Base-by-base conservation (phyloP, 345 rosid genomes). In the Rubroshorea leprosula region DNA sequence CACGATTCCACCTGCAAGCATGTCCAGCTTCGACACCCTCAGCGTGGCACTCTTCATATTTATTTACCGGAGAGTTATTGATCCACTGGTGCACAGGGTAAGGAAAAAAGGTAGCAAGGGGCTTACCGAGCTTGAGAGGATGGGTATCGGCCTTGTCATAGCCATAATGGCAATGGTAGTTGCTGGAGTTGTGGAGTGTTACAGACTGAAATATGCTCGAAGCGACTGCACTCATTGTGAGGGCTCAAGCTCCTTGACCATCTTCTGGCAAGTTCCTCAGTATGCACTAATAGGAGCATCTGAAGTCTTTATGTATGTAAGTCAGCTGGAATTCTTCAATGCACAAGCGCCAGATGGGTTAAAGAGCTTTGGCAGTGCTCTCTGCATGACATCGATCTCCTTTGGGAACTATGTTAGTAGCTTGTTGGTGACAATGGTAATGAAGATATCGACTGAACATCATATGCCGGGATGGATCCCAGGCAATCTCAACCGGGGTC, bases 381-480 rank as follows among this genome's bases (percentile, higher is more conserved):
- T 94, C 1, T 86, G 96, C 67, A 90, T 90, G 97, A 85, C 95
- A 60, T 94, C 99, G 0, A 94, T 94, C 67, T 94, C 97, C 0
- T 74, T 94, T 19, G 99, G 99, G 25, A 94, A 94, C 86, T 94
- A 87, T n/a, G 96, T 90, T 23, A 94, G 99, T 15, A 87, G 96
- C 86, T 79, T 94, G 76, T 74, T 94, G 11, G 90, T 94, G 61
- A 85, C 95, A 16, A 90, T 81, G 84, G 90, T 90, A 18, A 82
- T 87, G 87, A 90, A 90, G 87, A 82, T 94, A 74, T 94, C 99
- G 5, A 74, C 93, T 2, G 83, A 66, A 57, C 93, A 84, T 65
- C 81, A 83, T 74, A 84, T 84, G 95, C 87, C 96, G 0, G 99
- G 97, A 63, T 94, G 99, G 99, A 85, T 94, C 35, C 95, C 99